Percentiles rank a stretch among this genome's conserved stretches.
Conservation (phyloP, 148 eudicot genomes). For the Suaeda aralocaspica region DNA sequence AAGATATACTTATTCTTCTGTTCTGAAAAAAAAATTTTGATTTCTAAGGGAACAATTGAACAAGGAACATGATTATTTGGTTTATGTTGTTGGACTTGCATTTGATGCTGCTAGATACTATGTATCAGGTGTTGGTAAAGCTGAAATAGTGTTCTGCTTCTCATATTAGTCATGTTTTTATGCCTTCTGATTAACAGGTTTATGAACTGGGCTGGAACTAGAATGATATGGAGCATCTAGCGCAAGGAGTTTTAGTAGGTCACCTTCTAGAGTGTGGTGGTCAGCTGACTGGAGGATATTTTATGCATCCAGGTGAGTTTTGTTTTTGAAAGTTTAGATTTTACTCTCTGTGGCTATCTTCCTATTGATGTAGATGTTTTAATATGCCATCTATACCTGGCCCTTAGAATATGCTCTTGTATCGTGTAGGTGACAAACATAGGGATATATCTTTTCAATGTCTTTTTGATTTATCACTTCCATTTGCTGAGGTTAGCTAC, state of each 20-base stretch:
- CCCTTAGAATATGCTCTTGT: slow-evolving; percentile 1
- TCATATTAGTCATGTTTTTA: neutral
- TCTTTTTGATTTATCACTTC: slow-evolving; percentile 78
- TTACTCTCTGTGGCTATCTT: neutral
- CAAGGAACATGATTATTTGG: neutral
- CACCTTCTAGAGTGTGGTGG: slow-evolving; percentile 98
- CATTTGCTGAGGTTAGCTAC: slow-evolving; percentile 72
- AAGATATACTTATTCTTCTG: neutral
- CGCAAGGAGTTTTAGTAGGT: slow-evolving; percentile 92
- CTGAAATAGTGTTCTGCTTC: neutral
- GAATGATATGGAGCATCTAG: slow-evolving; percentile 66
- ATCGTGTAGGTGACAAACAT: slow-evolving; percentile 60
- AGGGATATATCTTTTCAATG: slow-evolving; percentile 58
- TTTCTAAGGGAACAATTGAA: too few relatives aligned
- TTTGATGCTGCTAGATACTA: neutral
- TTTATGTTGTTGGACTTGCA: neutral
- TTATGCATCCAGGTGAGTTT: slow-evolving; percentile 83
- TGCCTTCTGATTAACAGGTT: slow-evolving; percentile 49
- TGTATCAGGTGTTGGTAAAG: neutral
- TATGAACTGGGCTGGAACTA: slow-evolving; percentile 98
- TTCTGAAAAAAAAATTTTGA: too few relatives aligned
- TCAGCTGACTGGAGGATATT: slow-evolving; percentile 97
- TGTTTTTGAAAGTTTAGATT: neutral
- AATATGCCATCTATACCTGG: neutral
- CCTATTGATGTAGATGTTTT: neutral